Percentiles rank a stretch among this genome's conserved stretches.
These are phyloP conservation scores for Elaphomyces granulatus DNA, from an alignment of 495 filamentous ascomycete species.

Conservation along the genomic window DNA sequence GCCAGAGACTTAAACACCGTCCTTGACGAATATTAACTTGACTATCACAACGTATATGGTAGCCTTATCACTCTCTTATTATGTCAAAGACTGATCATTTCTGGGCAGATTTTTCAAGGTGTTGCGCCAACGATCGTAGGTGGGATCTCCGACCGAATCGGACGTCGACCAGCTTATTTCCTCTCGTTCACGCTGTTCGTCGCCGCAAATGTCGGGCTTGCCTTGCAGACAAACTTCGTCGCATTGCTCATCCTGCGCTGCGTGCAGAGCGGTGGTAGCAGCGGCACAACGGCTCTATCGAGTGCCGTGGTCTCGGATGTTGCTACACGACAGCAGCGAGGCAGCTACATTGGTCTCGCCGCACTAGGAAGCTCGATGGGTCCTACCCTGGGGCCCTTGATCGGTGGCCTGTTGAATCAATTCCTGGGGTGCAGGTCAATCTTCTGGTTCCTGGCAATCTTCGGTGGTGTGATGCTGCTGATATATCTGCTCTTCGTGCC, in stretches of 20 bases:
- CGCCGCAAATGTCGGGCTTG: constrained; percentile 35
- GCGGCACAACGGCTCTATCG: constrained; percentile 30
- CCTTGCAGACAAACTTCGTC: constrained; percentile 30
- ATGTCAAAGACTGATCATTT: background rate
- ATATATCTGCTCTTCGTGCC: constrained; percentile 24
- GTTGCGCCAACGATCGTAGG: constrained; percentile 36
- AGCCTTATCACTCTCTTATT: background rate
- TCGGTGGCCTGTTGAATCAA: constrained; percentile 50
- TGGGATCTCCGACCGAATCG: constrained; percentile 31
- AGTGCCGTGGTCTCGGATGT: constrained; percentile 30
- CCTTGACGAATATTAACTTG: constrained; percentile 49
- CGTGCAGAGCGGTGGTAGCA: constrained; percentile 36
- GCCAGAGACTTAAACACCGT: constrained; percentile 43
- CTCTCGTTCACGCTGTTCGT: constrained; percentile 34
- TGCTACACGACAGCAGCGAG: constrained; percentile 27
- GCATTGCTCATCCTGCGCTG: constrained; percentile 35
- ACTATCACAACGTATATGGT: constrained; percentile 54
- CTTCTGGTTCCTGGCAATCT: constrained; percentile 62
- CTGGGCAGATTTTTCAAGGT: constrained; percentile 33
- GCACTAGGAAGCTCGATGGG: constrained; percentile 24
- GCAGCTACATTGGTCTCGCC: constrained; percentile 27
- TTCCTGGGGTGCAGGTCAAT: constrained; percentile 56
- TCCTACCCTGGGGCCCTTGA: constrained; percentile 42
- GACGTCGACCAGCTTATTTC: constrained; percentile 35
- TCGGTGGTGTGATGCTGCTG: constrained; percentile 28